Evolutionary conservation across 2,329 filamentous ascomycete genomes (phyloP), one percentile per base, ranked within the genome.

Genomic region (Pseudonectria foliicola): DNA sequence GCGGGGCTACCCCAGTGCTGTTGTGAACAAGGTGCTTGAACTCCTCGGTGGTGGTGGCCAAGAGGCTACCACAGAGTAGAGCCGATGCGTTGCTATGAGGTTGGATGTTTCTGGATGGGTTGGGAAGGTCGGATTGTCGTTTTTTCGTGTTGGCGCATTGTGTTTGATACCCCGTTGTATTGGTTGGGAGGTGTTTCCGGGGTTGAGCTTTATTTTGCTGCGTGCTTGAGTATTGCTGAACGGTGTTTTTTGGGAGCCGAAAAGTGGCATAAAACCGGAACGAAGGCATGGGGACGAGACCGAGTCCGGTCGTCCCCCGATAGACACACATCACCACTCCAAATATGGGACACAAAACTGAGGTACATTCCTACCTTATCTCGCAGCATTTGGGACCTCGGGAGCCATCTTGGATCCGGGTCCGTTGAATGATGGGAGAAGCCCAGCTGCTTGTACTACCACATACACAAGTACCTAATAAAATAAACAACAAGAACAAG

Each of bases 11-110:
- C 92, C 92, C 30, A 77, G 78, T 43, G 90, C 92, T 5, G 92
- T 98, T 11, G 84, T 89, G 29, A 85, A 84, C 64, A 96, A 95
- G 73, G 89, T 96, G 42, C 71, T 92, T 27, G 92, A 95, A 63
- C 75, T 98, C 35, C 79, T 98, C 26, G 81, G 82, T 28, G 75
- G 18, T 21, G 18, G 74, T 39, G 60, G 63, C 18, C 67, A 70
- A 38, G 65, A 67, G 36, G 56, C 54, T 28, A 26, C 47, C 16
- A 36, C 34, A 12, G 51, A 55, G 34, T 61, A 40, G 42, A 33
- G 24, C 25, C 18, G 44, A 25, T 34, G 27, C 5, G 26, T 31
- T 34, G 34, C 25, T 31, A 25, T 24, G 34, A 12, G 15, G 12
- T 33, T 16, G 28, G 32, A 31, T 21, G 26, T n/a, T n/a, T n/a